Conservation (phyloP, 345 rosid genomes). For the Euphorbia peplus region DNA sequence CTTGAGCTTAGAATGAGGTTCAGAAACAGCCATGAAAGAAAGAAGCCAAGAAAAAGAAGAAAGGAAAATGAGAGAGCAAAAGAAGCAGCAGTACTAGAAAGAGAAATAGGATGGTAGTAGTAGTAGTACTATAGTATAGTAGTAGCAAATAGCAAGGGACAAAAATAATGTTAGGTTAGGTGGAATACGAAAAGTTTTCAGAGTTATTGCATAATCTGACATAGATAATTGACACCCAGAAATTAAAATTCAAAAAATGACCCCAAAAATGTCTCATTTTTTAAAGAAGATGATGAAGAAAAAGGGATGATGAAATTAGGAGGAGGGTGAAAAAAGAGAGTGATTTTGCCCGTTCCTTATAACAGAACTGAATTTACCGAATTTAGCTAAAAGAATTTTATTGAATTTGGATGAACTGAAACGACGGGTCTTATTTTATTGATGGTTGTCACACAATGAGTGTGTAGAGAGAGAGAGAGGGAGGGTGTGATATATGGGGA, state of each 20-base stretch:
- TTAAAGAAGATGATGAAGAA: conserved; percentile 23
- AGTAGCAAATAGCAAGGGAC: conserved; percentile 16
- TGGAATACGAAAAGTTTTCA: conserved; percentile 7
- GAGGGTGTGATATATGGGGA: conserved; percentile 20
- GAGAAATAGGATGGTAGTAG: background rate
- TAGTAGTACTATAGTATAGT: too few species aligned
- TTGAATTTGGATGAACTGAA: too few species aligned
- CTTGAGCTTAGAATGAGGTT: background rate
- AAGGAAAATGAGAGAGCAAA: background rate
- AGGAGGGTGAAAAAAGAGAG: conserved; percentile 21
- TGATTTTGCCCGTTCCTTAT: too few species aligned
- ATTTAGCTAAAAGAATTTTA: too few species aligned
- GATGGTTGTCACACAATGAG: conserved; percentile 22
- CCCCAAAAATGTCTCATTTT: background rate
- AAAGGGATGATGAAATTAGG: conserved; percentile 8
- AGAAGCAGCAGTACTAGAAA: conserved; percentile 1
- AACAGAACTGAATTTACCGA: too few species aligned
- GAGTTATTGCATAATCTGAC: conserved; percentile 63
- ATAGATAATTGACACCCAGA: conserved; percentile 44
- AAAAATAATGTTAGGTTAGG: conserved; percentile 37
- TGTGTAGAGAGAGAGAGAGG: conserved; percentile 14
- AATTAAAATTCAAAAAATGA: background rate
- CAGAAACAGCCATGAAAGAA: background rate
- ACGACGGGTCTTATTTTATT: too few species aligned
- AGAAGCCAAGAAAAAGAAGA: background rate